Percentiles rank a stretch among this genome's conserved stretches.
These are phyloP conservation scores for Debaryomyces tyrocola DNA, from an alignment of 805 yeast species.

Conservation along the genomic window DNA sequence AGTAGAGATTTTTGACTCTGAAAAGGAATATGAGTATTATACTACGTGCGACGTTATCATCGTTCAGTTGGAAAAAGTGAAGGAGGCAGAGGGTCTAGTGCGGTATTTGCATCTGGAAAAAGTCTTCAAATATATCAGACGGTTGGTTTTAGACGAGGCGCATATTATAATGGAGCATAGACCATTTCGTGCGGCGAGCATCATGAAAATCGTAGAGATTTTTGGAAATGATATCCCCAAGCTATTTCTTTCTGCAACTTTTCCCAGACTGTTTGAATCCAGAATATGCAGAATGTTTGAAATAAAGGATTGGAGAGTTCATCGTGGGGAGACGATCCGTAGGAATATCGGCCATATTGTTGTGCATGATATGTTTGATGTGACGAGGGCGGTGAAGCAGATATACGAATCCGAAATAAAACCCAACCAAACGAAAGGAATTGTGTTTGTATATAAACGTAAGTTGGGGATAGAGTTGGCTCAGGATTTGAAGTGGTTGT, in stretches of 20 bases:
- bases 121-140: background rate
- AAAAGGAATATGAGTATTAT: background rate
- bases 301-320: too few relatives aligned
- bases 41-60: background rate
- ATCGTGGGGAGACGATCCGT: too few relatives aligned
- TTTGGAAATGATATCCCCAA: background rate
- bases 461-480: background rate
- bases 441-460: background rate
- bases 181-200: background rate
- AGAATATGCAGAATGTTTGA: too few relatives aligned
- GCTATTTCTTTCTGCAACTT: too few relatives aligned
- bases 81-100: background rate
- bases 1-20: background rate
- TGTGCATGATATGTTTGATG: too few relatives aligned
- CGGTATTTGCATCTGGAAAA: background rate
- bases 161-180: background rate
- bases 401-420: too few relatives aligned
- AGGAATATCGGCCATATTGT: too few relatives aligned
- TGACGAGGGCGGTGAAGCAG: too few relatives aligned
- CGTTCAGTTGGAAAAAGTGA: background rate
- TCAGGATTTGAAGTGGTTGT: background rate
- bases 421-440: background rate
- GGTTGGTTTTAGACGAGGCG: background rate
- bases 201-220: background rate
- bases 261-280: too few relatives aligned